A percentile compares a stretch with the other conserved stretches of the same genome.
phyloP scores from a whole-genome alignment of 306 rosid species.

The Casuarina glauca region DNA sequence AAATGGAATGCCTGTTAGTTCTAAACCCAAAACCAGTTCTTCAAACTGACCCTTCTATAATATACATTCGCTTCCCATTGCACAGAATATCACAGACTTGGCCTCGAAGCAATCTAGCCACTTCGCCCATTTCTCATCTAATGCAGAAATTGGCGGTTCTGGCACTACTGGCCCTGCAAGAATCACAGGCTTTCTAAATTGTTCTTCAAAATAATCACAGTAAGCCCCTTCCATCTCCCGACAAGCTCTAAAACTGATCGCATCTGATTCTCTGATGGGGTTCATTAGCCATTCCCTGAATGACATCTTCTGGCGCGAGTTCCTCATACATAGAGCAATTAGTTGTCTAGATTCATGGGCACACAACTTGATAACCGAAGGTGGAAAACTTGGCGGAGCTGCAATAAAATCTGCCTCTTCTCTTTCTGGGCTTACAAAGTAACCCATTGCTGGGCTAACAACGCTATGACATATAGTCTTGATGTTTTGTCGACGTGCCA shows the following conservation, averaged over 20 bases:
- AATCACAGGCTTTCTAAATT: too few relatives aligned
- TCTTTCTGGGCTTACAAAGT: too few relatives aligned
- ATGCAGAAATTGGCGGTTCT: constrained; percentile 17
- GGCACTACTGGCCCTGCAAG: constrained; percentile 24
- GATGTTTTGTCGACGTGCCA: too few relatives aligned
- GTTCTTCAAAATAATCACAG: too few relatives aligned
- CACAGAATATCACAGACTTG: constrained; percentile 5
- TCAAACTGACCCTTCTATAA: constrained; percentile 23
- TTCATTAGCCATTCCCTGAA: constrained; percentile 30
- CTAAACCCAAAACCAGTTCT: constrained; percentile 41
- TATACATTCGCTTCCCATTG: constrained; percentile 41
- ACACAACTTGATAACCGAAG: constrained; percentile 25
- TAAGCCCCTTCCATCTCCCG: constrained; percentile 40
- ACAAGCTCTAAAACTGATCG: constrained; percentile 23
- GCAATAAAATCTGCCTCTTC: constrained; percentile 18
- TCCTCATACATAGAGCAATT: background rate
- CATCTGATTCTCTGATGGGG: constrained; percentile 18
- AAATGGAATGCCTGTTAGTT: constrained; percentile 28
- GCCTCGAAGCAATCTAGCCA: constrained; percentile 24
- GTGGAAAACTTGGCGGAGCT: constrained; percentile 38
- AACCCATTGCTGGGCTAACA: too few relatives aligned
- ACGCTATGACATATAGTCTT: too few relatives aligned
- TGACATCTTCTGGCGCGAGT: constrained; percentile 21
- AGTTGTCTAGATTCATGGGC: constrained; percentile 23
- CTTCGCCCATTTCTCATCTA: constrained; percentile 31